These are phyloP conservation scores for Dysphania ambrosioides DNA, from an alignment of 148 eudicot species.

Conservation along the genomic window DNA sequence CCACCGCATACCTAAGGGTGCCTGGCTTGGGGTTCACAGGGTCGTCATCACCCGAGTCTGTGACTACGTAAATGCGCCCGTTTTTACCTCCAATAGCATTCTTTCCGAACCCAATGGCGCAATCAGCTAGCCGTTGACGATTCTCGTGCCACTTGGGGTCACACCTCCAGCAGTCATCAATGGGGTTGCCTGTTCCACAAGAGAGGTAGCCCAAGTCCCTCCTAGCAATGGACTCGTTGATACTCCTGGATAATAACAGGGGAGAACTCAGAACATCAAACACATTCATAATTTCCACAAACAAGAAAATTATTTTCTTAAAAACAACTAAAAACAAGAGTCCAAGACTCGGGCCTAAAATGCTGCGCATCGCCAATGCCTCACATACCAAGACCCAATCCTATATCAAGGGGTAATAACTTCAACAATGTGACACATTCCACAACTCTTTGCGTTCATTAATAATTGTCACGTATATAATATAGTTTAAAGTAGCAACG, in stretches of 20 bases:
- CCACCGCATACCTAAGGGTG: conserved; percentile 60
- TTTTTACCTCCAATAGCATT: conserved; percentile 61
- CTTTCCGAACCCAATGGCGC: conserved; percentile 73
- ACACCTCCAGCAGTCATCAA: conserved; percentile 92
- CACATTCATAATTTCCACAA: background rate
- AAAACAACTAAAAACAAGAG: background rate
- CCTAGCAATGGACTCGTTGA: conserved; percentile 54
- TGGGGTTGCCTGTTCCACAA: conserved; percentile 69
- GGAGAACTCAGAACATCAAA: background rate
- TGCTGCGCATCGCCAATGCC: background rate
- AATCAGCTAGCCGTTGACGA: conserved; percentile 66
- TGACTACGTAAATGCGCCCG: conserved; percentile 62
- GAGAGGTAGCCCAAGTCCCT: conserved; percentile 59
- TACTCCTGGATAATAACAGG: conserved; percentile 34
- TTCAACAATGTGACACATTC: background rate
- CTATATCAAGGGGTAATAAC: too few relatives aligned
- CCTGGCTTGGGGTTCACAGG: conserved; percentile 66
- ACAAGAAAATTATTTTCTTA: background rate
- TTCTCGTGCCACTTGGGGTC: conserved; percentile 62
- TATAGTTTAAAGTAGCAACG: background rate
- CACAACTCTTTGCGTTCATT: background rate
- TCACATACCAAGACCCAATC: background rate
- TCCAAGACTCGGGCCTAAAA: background rate
- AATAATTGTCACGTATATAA: background rate
- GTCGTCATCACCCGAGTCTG: conserved; percentile 53